These are phyloP conservation scores for Ilyonectria sp. DNA, from an alignment of 2,329 filamentous ascomycete genomes.

Conservation along the genomic window DNA sequence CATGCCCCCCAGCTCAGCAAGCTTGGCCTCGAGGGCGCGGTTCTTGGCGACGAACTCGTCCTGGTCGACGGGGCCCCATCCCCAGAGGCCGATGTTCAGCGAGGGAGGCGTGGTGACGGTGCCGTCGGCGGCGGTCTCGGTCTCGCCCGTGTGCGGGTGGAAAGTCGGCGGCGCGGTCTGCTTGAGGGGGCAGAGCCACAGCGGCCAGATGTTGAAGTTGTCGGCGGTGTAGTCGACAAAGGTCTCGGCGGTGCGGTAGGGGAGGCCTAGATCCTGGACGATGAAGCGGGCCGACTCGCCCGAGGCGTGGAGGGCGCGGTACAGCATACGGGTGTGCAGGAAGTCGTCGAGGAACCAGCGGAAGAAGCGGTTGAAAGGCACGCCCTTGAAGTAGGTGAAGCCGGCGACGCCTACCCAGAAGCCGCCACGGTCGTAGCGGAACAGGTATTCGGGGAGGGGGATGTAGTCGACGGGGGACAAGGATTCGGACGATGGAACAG, in stretches of 20 bases:
- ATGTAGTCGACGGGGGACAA: constrained; percentile 38
- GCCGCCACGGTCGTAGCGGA: constrained; percentile 74
- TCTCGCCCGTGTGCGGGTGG: constrained; percentile 28
- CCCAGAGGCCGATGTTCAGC: constrained; percentile 80
- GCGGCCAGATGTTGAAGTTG: constrained; percentile 46
- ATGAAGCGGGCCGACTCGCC: constrained; percentile 70
- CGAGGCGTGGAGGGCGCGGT: constrained; percentile 73
- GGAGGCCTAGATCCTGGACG: constrained; percentile 75
- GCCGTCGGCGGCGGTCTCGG: no score
- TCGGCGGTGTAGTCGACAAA: constrained; percentile 50
- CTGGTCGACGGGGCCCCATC: constrained; percentile 70
- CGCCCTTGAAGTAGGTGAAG: constrained; percentile 64
- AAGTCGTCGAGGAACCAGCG: constrained; percentile 73
- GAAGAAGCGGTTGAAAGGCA: constrained; percentile 72
- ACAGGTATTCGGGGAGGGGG: constrained; percentile 65
- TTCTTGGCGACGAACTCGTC: constrained; percentile 74
- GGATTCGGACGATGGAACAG: not conserved
- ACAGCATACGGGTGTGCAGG: constrained; percentile 74
- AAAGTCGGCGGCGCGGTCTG: constrained; percentile 40
- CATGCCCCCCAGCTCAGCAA: constrained; percentile 76
- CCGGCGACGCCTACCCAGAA: constrained; percentile 75
- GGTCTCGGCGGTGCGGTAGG: constrained; percentile 60
- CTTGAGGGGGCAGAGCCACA: constrained; percentile 50
- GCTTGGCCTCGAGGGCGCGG: constrained; percentile 74
- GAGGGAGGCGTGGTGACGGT: constrained; percentile 50